Conservation (phyloP, 2,329 filamentous ascomycete species). For the Podosphaera fusca region DNA sequence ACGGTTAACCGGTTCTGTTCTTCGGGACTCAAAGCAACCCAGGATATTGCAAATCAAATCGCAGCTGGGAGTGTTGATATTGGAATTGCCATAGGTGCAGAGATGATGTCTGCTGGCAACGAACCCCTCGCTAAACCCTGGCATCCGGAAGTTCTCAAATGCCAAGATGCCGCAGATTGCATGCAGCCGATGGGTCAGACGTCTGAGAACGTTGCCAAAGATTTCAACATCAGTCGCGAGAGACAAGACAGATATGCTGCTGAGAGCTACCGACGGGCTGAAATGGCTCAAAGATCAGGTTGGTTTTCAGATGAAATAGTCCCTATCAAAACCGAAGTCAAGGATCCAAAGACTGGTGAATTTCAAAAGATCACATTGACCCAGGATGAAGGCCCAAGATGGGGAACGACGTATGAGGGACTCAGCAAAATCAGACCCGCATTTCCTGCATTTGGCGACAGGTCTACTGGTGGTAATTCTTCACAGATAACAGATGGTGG, state of each 20-base stretch:
- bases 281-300: conserved; percentile 72
- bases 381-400: conserved; percentile 74
- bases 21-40: conserved; percentile 81
- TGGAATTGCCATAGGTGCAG: conserved; percentile 70
- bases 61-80: conserved; percentile 57
- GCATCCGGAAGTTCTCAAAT: conserved; percentile 47
- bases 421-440: conserved; percentile 71
- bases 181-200: conserved; percentile 96
- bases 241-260: conserved; percentile 67
- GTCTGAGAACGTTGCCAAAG: conserved; percentile 78
- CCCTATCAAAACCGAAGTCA: conserved; percentile 60
- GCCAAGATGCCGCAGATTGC: conserved; percentile 65
- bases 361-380: conserved; percentile 55
- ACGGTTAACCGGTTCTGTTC: conserved; percentile 93
- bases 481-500: conserved; percentile 86
- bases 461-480: conserved; percentile 79
- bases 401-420: conserved; percentile 66
- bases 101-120: conserved; percentile 60
- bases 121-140: conserved; percentile 52
- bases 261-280: conserved; percentile 70
- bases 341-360: conserved; percentile 64
- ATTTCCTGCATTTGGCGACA: conserved; percentile 72
- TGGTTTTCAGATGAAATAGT: conserved; percentile 88
- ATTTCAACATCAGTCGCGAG: conserved; percentile 67
- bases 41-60: conserved; percentile 86